Evolutionary conservation across 169 alveolate genomes (phyloP).

Genomic region (Perkinsus chesapeaki): DNA sequence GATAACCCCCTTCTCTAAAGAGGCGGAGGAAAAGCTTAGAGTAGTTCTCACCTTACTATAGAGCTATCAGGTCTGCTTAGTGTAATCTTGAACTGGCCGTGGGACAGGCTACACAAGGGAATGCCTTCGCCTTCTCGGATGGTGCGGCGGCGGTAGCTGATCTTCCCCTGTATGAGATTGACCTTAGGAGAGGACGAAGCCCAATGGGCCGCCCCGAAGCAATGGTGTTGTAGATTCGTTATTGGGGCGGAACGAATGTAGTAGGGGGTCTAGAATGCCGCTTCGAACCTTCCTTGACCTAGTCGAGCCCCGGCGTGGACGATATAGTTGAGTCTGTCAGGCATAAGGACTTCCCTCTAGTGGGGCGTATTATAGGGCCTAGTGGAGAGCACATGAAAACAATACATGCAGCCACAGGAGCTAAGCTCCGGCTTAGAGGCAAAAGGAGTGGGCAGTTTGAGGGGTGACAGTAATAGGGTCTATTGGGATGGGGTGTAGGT

Average conservation of each 20-base stretch:
- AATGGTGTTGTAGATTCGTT: neutral
- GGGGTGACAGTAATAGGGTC: neutral
- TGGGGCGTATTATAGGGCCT: neutral
- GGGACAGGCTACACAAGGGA: neutral
- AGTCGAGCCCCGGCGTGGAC: neutral
- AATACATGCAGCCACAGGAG: neutral
- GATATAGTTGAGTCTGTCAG: neutral
- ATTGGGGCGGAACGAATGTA: neutral
- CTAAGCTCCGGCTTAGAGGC: neutral
- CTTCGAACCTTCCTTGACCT: neutral
- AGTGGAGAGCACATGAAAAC: neutral
- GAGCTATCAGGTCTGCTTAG: neutral
- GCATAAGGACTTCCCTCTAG: neutral
- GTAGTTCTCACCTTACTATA: neutral
- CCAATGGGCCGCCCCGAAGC: neutral
- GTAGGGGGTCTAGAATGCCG: neutral
- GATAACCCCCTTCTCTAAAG: neutral
- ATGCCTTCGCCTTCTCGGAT: neutral
- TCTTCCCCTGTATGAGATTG: neutral
- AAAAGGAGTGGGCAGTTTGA: neutral
- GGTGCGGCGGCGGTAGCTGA: no score
- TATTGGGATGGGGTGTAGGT: neutral
- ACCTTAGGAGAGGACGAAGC: neutral
- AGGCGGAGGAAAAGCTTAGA: neutral
- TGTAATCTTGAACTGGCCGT: neutral